Evolutionary conservation across 257 asterid genomes (phyloP), one percentile per base, ranked within the genome.

Genomic region (Prunella vulgaris): DNA sequence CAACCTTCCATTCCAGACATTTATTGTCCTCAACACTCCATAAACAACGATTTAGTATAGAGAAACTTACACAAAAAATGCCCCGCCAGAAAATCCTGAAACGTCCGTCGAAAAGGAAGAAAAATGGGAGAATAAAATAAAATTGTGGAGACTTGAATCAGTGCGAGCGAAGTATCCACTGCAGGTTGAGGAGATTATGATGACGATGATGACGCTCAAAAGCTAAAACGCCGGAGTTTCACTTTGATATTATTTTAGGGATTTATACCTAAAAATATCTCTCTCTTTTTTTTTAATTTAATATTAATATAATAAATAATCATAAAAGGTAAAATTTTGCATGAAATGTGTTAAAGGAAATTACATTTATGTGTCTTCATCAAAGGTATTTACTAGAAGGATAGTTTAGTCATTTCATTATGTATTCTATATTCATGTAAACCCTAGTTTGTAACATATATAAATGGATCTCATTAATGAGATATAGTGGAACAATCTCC

Each of bases 121-220:
- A 46, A 6, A 5, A 25, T 5, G 35, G 64, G n/a, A 35, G 53
- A 64, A 18, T 8, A 30, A 62, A 46, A 54, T 9, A 22, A 22
- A 67, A 14, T 13, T 5, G 48, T 35, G 46, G 76, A 49, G 68
- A 64, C 44, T 40, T 42, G 74, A 64, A 68, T 68, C 65, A 46
- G 72, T 58, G 35, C 51, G 76, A 61, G 74, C 49, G 74, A 57
- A 70, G 74, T 44, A 51, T 76, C 83, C 75, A 76, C 68, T 78
- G 80, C 79, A 65, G 75, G 73, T 66, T 42, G 80, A 68, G 64
- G 79, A 71, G 78, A 64, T 54, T 76, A 66, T 38, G 79, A 28
- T 38, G 69, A 17, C 46, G 66, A 6, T 65, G 70, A 2, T 42
- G 66, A 66, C 51, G 66, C 65, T 28, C 74, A 64, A 69, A 46